Percentiles rank a stretch among this genome's conserved stretches.
phyloP scores from a whole-genome alignment of 208 protist genomes.

The Endotrypanum monterogeii region DNA sequence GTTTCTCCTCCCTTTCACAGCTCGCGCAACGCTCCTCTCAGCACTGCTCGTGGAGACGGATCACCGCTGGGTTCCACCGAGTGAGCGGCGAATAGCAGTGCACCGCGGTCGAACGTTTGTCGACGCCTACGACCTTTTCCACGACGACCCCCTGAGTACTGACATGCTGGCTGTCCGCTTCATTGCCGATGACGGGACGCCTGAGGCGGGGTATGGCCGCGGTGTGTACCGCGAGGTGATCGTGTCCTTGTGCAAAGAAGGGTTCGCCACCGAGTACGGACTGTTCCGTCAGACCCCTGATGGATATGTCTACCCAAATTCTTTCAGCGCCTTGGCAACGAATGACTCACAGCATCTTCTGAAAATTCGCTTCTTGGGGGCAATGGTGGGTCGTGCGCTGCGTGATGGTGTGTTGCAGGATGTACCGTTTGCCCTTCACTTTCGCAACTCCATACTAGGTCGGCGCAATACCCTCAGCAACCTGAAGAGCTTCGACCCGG shows the following conservation, averaged over 20 bases:
- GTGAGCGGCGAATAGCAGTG: slow-evolving; percentile 29
- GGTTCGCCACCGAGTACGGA: slow-evolving; percentile 81
- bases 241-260: slow-evolving; percentile 70
- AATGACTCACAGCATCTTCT: slow-evolving; percentile 63
- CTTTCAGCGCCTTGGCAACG: slow-evolving; percentile 73
- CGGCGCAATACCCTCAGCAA: slow-evolving; percentile 91
- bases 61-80: slow-evolving; percentile 17
- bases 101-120: slow-evolving; percentile 79
- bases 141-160: slow-evolving; percentile 40
- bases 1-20: slow-evolving; percentile 77
- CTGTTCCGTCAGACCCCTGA: slow-evolving; percentile 87
- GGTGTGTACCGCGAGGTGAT: slow-evolving; percentile 94
- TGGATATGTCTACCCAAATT: slow-evolving; percentile 91
- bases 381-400: slow-evolving; percentile 89
- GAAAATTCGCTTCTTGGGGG: slow-evolving; percentile 89
- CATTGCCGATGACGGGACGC: slow-evolving; percentile 29
- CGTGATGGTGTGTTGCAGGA: slow-evolving; percentile 91
- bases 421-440: slow-evolving; percentile 92
- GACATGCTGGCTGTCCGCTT: slow-evolving; percentile 72
- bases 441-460: slow-evolving; percentile 87
- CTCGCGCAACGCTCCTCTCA: slow-evolving; percentile 67
- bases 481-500: slow-evolving; percentile 81
- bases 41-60: slow-evolving; percentile 44
- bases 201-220: slow-evolving; percentile 90
- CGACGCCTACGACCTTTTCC: slow-evolving; percentile 79